Base-by-base conservation (phyloP, 2,329 filamentous ascomycete species). In the Fusarium haematococcum region DNA sequence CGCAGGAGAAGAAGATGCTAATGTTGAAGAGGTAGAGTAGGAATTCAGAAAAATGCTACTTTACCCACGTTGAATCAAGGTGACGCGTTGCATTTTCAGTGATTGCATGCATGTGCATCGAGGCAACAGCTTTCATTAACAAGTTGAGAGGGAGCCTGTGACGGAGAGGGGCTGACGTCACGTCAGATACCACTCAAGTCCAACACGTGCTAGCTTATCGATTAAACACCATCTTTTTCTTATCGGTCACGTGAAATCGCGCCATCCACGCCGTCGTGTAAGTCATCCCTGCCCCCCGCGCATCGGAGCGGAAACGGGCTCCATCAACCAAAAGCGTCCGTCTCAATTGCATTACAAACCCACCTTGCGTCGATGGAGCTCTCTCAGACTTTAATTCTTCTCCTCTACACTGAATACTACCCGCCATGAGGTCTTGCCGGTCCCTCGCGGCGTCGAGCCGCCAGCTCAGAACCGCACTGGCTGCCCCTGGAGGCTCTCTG, bases 211-310 rank as follows among this genome's bases (percentile, higher is more conserved):
- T 59, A 65, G 65, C 65, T 76, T 78, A 77, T 78, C 71, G 45
- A 72, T 10, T 32, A n/a, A 7, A 2, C 13, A 8, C 7, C 27
- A 32, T 32, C 30, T 32, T 32, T 32, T 32, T 41, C 37, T 43
- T 7, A n/a, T 41, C 62, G 37, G 70, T 77, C 77, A 79, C 77
- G 77, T 79, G 77, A 71, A 73, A 79, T 79, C 71, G 75, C 77
- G 77, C 74, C 77, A 79, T 79, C 25, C 35, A 33, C 56, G 65
- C 65, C 72, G 64, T 60, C 57, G 58, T 63, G 61, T 48, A 33
- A 30, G 25, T 25, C 32, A 68, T 50, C 70, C 59, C 77, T 75
- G 73, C 61, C 41, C 48, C 39, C n/a, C 64, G 63, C 60, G 74
- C 66, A 74, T 74, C 76, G 64, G 72, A 70, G 66, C 59, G 56